These are phyloP conservation scores for Globisporangium rhizosaccharum DNA, from an alignment of 352 stramenopile species.

Conservation along the genomic window DNA sequence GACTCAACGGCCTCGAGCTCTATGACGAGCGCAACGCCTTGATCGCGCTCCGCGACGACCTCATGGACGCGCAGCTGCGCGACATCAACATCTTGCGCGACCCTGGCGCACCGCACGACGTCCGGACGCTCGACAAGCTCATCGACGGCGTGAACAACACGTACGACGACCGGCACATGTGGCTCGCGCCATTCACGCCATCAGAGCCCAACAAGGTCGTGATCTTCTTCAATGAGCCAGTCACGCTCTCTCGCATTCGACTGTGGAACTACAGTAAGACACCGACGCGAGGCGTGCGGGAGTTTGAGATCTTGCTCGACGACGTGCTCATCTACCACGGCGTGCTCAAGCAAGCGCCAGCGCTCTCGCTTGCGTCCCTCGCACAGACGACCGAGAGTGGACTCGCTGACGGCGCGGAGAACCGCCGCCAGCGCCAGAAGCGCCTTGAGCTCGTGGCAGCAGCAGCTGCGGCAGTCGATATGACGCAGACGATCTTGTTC, in stretches of 20 bases:
- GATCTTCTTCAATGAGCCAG: slow-evolving; percentile 73
- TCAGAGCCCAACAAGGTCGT: slow-evolving; percentile 64
- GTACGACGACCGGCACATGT: slow-evolving; percentile 75
- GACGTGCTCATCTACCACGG: slow-evolving; percentile 78
- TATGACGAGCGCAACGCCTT: slow-evolving; percentile 49
- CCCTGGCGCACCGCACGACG: slow-evolving; percentile 41
- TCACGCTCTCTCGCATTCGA: slow-evolving; percentile 71
- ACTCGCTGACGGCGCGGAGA: slow-evolving; percentile 14
- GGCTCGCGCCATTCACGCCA: slow-evolving; percentile 61
- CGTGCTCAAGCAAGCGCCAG: slow-evolving; percentile 33
- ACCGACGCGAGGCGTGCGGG: slow-evolving; percentile 56
- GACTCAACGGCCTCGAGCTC: slow-evolving; percentile 76
- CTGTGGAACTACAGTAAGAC: slow-evolving; percentile 90
- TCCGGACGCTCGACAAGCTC: slow-evolving; percentile 71
- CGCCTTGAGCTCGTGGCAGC: slow-evolving; percentile 43
- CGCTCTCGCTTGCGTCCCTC: slow-evolving; percentile 12
- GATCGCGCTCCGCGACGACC: slow-evolving; percentile 32
- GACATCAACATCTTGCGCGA: slow-evolving; percentile 86
- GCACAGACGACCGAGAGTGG: too few relatives aligned
- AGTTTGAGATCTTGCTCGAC: slow-evolving; percentile 84
- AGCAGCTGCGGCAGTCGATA: slow-evolving; percentile 35
- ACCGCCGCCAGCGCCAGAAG: slow-evolving; percentile 32
- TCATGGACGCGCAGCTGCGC: slow-evolving; percentile 62
- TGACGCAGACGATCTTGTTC: slow-evolving; percentile 72
- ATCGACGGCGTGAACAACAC: slow-evolving; percentile 71